Evolutionary conservation across 306 rosid species (phyloP).

Genomic region (Corylus avellana): DNA sequence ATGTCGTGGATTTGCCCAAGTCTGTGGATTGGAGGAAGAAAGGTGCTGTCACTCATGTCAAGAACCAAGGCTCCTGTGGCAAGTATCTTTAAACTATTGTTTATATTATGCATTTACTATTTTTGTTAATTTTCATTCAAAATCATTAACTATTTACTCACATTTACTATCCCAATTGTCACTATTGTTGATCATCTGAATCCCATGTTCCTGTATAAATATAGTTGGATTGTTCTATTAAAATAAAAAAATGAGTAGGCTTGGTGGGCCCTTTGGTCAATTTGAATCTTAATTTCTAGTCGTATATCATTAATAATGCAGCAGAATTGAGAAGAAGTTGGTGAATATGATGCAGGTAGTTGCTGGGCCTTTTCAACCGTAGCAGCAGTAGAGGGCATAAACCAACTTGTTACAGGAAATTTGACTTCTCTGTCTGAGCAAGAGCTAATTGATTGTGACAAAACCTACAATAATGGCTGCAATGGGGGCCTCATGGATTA

Average conservation of each 20-base stretch:
- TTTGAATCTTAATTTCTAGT: not conserved
- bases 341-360: constrained; percentile 49
- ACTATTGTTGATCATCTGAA: too few relatives aligned
- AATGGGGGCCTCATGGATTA: constrained; percentile 79
- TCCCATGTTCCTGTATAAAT: too few relatives aligned
- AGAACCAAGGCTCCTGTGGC: constrained; percentile 80
- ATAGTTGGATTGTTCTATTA: too few relatives aligned
- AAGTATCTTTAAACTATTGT: constrained; percentile 8
- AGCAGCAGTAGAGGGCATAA: constrained; percentile 71
- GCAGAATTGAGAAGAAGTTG: not conserved
- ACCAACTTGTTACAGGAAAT: constrained; percentile 62
- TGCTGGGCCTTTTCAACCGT: constrained; percentile 81
- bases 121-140: not conserved
- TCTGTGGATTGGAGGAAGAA: constrained; percentile 80
- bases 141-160: too few relatives aligned
- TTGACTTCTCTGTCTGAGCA: constrained; percentile 63
- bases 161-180: too few relatives aligned
- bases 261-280: too few relatives aligned
- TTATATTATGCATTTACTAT: too few relatives aligned
- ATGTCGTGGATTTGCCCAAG: constrained; percentile 51
- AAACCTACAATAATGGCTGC: constrained; percentile 62
- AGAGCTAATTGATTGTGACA: constrained; percentile 70
- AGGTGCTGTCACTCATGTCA: constrained; percentile 64
- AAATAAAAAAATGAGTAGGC: too few relatives aligned
- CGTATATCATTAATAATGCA: not conserved